These are phyloP conservation scores for Xylariaceae sp. DNA, from an alignment of 2,329 filamentous ascomycete genomes.

Conservation along the genomic window DNA sequence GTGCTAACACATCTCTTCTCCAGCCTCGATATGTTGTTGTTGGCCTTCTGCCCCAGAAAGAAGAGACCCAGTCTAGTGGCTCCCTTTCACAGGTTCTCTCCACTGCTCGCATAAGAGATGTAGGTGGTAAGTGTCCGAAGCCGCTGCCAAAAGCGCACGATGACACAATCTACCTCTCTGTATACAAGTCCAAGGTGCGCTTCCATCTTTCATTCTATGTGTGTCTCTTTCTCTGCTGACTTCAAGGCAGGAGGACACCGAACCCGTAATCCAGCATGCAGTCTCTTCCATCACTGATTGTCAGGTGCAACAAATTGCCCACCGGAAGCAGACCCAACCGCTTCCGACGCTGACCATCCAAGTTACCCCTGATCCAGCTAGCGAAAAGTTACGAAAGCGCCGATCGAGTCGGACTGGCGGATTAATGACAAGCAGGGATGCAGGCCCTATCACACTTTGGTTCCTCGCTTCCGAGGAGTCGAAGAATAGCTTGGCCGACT, in stretches of 20 bases:
- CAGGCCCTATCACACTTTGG: slow-evolving; percentile 45
- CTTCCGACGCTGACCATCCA: slow-evolving; percentile 56
- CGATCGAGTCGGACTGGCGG: slow-evolving; percentile 59
- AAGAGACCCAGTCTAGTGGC: slow-evolving; percentile 33
- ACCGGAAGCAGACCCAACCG: slow-evolving; percentile 57
- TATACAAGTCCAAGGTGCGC: slow-evolving; percentile 53
- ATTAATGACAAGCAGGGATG: slow-evolving; percentile 48
- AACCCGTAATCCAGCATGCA: slow-evolving; percentile 50
- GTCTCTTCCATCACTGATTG: slow-evolving; percentile 50
- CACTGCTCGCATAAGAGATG: slow-evolving; percentile 37
- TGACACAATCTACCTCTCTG: slow-evolving; percentile 46
- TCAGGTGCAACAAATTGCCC: slow-evolving; percentile 52
- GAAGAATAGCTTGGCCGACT: slow-evolving; percentile 51
- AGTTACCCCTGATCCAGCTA: slow-evolving; percentile 45
- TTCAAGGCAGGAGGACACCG: slow-evolving; percentile 44
- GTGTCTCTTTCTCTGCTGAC: slow-evolving; percentile 17
- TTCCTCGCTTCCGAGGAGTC: slow-evolving; percentile 54
- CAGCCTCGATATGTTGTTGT: slow-evolving; percentile 57
- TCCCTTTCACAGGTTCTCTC: slow-evolving; percentile 38
- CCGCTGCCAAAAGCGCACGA: slow-evolving; percentile 30
- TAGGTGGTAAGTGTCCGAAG: slow-evolving; percentile 35
- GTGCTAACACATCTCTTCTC: slow-evolving; percentile 19
- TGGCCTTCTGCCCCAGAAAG: slow-evolving; percentile 38
- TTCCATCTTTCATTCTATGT: slow-evolving; percentile 1
- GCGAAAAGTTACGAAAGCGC: slow-evolving; percentile 58